These are phyloP conservation scores for Lentinula sp. DNA, from an alignment of 768 basidiomycete species.

Conservation along the genomic window DNA sequence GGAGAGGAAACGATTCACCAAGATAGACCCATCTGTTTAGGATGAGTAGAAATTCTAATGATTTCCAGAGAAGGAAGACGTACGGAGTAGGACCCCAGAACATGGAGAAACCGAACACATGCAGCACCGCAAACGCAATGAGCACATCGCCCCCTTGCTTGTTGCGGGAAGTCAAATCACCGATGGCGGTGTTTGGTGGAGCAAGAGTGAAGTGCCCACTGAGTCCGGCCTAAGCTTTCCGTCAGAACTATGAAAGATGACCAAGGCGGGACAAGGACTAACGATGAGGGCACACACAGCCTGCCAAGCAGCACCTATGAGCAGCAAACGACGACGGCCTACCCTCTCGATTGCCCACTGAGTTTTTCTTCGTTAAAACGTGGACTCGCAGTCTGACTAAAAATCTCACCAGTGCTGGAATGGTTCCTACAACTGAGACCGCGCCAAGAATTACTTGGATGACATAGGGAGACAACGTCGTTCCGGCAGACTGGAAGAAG, in stretches of 20 bases:
- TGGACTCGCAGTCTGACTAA: neutral
- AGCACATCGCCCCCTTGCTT: conserved; percentile 55
- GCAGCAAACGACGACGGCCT: conserved; percentile 67
- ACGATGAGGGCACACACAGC: conserved; percentile 60
- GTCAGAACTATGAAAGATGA: neutral
- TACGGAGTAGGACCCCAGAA: conserved; percentile 74
- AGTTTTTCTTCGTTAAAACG: conserved; percentile 28
- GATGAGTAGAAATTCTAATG: neutral
- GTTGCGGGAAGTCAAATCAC: conserved; percentile 48
- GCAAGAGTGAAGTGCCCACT: conserved; percentile 68
- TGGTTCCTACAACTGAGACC: conserved; percentile 64
- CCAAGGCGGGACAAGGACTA: conserved; percentile 10
- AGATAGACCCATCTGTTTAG: conserved; percentile 57
- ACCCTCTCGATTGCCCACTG: conserved; percentile 49
- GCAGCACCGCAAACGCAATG: conserved; percentile 74
- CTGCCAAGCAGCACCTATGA: conserved; percentile 57
- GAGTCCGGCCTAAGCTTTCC: conserved; percentile 46
- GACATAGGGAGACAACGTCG: conserved; percentile 61
- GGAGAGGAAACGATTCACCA: conserved; percentile 77
- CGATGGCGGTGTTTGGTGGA: conserved; percentile 38
- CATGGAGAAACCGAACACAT: conserved; percentile 63
- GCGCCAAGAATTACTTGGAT: conserved; percentile 73
- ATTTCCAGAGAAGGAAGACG: conserved; percentile 7
- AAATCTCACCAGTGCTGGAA: conserved; percentile 53
- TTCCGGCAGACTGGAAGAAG: conserved; percentile 73